Base-by-base conservation (phyloP, 768 basidiomycete genomes). In the Tephrocybe sp. region DNA sequence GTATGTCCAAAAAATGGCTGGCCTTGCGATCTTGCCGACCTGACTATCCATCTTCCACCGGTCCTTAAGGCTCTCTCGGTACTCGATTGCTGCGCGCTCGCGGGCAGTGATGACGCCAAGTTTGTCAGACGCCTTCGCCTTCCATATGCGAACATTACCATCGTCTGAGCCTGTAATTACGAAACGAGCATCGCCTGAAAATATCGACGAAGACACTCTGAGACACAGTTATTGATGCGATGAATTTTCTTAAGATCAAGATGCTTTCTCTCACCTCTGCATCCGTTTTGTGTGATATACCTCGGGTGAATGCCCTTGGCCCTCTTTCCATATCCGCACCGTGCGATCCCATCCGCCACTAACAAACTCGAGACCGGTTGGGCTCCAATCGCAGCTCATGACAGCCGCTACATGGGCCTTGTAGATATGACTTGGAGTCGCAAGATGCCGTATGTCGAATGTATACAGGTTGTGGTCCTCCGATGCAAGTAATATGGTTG, bases 391-490 rank as follows among this genome's bases (percentile, higher is more conserved):
- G 60, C 94, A 95, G 42, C 84, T 84, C 87, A 94, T 97, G 34
- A 97, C 97, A 3, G 93, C 92, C 0, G 90, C 91, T 16, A 97
- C 95, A 64, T 99, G 97, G 0, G 84, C 94, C 68, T 98, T 98
- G 78, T 95, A 98, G 22, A 98, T 89, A 53, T 95, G 90, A 1
- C 83, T 90, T 3, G 97, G 92, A 1, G 79, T 74, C 11, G 79
- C 70, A 19, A 99, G 77, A 47, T 88, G 81, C 36, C 97, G 82
- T 42, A 98, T 87, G 62, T 99, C 97, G 66, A 97, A 99, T 0
- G 97, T 97, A 67, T 98, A 98, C 21, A 98, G 77, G 61, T 97
- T 97, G 71, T 98, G 94, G 62, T 98, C 95, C 73, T 98, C 97
- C 0, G 94, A 97, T n/a, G 91, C 97, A 6, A 98, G 80, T 7